Percentiles rank a stretch among this genome's conserved stretches.
Conservation (phyloP, 805 yeast species). For the Priceomyces carsonii region DNA sequence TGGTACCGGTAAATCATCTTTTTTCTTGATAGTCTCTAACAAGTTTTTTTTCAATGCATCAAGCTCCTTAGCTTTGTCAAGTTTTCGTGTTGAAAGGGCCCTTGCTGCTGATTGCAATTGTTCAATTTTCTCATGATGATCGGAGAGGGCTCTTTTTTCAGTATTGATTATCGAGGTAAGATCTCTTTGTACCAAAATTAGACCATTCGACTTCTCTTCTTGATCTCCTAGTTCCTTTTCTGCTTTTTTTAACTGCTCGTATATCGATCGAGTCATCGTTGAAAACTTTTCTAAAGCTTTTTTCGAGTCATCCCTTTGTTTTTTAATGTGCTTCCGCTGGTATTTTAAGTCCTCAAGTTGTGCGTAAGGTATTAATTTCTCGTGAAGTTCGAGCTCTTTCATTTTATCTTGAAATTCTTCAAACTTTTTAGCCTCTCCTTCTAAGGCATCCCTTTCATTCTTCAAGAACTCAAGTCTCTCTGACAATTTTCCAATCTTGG, state of each 20-base stretch:
- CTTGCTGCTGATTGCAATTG: slow-evolving; percentile 8
- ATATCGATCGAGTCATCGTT: slow-evolving; percentile 24
- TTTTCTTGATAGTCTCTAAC: slow-evolving; percentile 17
- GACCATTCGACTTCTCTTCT: slow-evolving; percentile 8
- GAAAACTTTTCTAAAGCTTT: slow-evolving; percentile 27
- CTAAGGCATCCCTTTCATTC: slow-evolving; percentile 37
- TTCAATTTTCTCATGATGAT: slow-evolving; percentile 7
- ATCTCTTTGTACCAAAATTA: slow-evolving; percentile 8
- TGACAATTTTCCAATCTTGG: slow-evolving; percentile 27
- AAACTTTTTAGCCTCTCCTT: slow-evolving; percentile 47
- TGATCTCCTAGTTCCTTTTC: slow-evolving; percentile 8
- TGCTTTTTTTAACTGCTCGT: slow-evolving; percentile 8
- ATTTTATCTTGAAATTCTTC: slow-evolving; percentile 48
- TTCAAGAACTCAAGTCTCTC: slow-evolving; percentile 31
- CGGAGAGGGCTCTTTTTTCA: slow-evolving; percentile 3
- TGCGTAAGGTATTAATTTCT: slow-evolving; percentile 43
- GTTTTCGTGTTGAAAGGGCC: slow-evolving; percentile 15
- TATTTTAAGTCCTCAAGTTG: slow-evolving; percentile 38
- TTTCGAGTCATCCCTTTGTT: slow-evolving; percentile 37
- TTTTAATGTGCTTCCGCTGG: slow-evolving; percentile 30
- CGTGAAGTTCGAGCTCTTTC: slow-evolving; percentile 36
- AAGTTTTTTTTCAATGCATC: slow-evolving; percentile 10
- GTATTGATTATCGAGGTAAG: slow-evolving; percentile 4
- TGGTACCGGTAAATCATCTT: slow-evolving; percentile 24
- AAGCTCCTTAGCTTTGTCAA: slow-evolving; percentile 20